Evolutionary conservation across 2,329 filamentous ascomycete species (phyloP).

Genomic region (Paecilomyces sp.): DNA sequence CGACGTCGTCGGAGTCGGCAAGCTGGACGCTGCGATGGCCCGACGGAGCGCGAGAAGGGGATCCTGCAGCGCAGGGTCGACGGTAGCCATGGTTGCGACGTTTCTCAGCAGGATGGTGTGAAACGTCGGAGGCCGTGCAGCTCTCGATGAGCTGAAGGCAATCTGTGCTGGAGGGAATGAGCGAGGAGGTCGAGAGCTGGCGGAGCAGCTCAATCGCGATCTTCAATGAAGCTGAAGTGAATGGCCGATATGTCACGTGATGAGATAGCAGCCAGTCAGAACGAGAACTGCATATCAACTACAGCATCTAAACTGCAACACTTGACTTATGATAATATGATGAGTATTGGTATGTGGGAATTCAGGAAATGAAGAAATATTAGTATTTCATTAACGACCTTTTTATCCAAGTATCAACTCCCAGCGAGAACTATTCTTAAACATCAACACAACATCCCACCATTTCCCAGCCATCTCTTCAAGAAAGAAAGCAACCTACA

Average conservation of each 20-base stretch:
- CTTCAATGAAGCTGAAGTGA: not conserved
- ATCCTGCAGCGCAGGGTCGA: constrained; percentile 53
- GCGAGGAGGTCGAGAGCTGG: not conserved
- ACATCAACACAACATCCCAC: not conserved
- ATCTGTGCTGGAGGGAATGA: not conserved
- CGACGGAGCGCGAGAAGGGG: constrained; percentile 77
- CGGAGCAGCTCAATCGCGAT: not conserved
- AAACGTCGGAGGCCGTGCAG: not conserved
- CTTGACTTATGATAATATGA: not conserved
- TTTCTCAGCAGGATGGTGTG: not conserved
- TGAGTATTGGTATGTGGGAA: too few species aligned
- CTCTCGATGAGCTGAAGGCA: not conserved
- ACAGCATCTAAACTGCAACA: not conserved
- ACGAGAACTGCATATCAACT: not conserved
- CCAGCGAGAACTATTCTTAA: too few species aligned
- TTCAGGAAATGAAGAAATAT: too few species aligned
- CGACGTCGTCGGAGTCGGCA: constrained; percentile 68
- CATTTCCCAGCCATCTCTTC: not conserved
- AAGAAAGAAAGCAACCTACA: not conserved
- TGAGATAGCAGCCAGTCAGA: not conserved
- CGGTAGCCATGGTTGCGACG: constrained; percentile 46
- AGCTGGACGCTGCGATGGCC: constrained; percentile 64
- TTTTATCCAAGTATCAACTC: too few species aligned
- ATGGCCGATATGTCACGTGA: not conserved
- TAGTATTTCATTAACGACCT: too few species aligned